These are phyloP conservation scores for Ormosia semicastrata DNA, from an alignment of 306 rosid genomes.

Conservation along the genomic window DNA sequence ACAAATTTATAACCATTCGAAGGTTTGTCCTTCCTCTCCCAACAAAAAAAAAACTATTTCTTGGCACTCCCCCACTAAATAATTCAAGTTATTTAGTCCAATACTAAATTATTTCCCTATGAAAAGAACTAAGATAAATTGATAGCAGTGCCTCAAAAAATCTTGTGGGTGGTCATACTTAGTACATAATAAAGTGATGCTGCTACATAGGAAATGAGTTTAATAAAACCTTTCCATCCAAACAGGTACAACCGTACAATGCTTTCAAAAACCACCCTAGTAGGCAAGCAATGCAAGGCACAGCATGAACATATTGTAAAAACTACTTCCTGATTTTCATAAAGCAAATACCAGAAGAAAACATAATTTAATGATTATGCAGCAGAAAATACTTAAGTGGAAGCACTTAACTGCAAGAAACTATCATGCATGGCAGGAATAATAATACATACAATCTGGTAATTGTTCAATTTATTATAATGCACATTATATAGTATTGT, in stretches of 20 bases:
- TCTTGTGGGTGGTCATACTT: neutral
- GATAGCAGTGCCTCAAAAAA: neutral
- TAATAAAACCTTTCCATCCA: neutral
- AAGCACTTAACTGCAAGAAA: conserved; percentile 17
- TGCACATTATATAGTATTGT: neutral
- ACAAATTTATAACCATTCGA: neutral
- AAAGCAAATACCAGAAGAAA: neutral
- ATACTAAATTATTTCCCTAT: neutral
- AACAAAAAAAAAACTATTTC: too few relatives aligned
- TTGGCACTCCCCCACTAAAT: neutral
- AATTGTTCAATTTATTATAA: neutral
- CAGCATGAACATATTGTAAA: conserved; percentile 7
- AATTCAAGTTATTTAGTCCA: neutral
- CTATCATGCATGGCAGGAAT: neutral
- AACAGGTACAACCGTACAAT: neutral
- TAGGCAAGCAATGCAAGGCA: neutral
- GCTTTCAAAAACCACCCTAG: neutral
- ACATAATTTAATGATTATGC: neutral
- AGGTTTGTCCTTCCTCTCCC: too few relatives aligned
- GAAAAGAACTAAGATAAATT: neutral
- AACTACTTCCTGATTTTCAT: neutral
- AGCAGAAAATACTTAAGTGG: conserved; percentile 8
- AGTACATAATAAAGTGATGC: neutral
- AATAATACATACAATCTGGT: neutral
- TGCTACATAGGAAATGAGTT: neutral